A percentile compares a stretch with the other conserved stretches of the same genome.
Evolutionary conservation across 2,329 filamentous ascomycete genomes (phyloP).

Genomic region (Helminthosporium solani): DNA sequence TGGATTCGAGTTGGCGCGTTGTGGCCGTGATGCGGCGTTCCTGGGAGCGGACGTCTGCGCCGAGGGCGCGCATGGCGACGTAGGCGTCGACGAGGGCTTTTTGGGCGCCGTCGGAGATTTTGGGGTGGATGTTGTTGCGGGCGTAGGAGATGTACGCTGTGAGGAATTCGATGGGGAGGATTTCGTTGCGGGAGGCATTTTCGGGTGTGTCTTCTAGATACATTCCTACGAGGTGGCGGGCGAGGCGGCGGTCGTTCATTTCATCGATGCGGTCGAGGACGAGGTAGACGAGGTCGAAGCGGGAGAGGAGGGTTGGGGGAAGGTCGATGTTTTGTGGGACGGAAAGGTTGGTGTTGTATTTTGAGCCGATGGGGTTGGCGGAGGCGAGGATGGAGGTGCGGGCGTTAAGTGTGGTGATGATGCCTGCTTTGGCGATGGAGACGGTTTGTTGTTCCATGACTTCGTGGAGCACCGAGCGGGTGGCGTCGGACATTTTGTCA

Average conservation of each 20-base stretch:
- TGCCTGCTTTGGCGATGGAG: constrained; percentile 75
- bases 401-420: constrained; percentile 88
- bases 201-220: constrained; percentile 94
- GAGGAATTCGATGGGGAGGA: constrained; percentile 85
- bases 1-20: constrained; percentile 92
- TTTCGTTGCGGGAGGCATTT: constrained; percentile 74
- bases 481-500: constrained; percentile 77
- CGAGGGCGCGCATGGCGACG: constrained; percentile 91
- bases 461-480: constrained; percentile 73
- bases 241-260: constrained; percentile 80
- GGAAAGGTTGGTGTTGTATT: constrained; percentile 93
- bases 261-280: constrained; percentile 94
- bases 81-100: constrained; percentile 83
- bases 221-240: constrained; percentile 91
- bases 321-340: constrained; percentile 98
- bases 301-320: constrained; percentile 87
- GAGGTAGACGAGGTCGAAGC: constrained; percentile 96
- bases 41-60: constrained; percentile 67
- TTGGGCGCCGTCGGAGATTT: constrained; percentile 76
- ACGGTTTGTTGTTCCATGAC: constrained; percentile 82
- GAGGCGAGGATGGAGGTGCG: constrained; percentile 94
- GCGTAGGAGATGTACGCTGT: constrained; percentile 98
- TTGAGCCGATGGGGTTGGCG: constrained; percentile 95
- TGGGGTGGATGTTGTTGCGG: constrained; percentile 79
- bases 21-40: constrained; percentile 98